A percentile compares a stretch with the other conserved stretches of the same genome.
Evolutionary conservation across 176 grass and related monocot species (phyloP).

Genomic region (Paspalum notatum): DNA sequence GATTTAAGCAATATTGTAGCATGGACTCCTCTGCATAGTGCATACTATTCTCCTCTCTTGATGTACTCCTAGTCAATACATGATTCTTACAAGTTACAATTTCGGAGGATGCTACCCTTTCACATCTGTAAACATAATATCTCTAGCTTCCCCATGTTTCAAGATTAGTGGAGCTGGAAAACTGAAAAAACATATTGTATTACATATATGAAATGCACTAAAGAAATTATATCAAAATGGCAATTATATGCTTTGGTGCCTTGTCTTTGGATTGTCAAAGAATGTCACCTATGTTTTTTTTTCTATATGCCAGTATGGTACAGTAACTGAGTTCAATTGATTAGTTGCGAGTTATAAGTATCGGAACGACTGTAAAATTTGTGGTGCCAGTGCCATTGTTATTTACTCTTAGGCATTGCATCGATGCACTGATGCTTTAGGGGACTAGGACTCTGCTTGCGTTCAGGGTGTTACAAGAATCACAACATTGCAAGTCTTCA

Average conservation of each 20-base stretch:
- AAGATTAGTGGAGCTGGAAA: neutral
- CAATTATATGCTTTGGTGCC: neutral
- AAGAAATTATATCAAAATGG: neutral
- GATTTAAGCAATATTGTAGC: neutral
- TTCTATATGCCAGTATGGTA: neutral
- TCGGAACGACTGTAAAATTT: neutral
- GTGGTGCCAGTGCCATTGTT: too few species aligned
- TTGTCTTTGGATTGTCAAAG: neutral
- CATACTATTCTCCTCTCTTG: neutral
- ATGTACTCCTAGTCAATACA: neutral
- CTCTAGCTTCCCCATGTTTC: neutral
- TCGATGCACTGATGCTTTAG: neutral
- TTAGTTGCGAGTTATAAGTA: neutral
- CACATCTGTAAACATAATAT: conserved; percentile 3
- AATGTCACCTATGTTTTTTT: neutral
- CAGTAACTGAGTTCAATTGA: neutral
- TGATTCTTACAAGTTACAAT: neutral
- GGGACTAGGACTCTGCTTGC: neutral
- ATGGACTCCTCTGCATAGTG: neutral
- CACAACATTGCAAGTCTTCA: too few species aligned
- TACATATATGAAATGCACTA: neutral
- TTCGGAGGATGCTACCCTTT: neutral
- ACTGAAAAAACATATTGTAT: neutral
- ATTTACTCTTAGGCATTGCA: neutral
- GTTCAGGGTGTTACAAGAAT: conserved; percentile 21